phyloP scores from a whole-genome alignment of 805 yeast species.

The Lachancea thermotolerans region DNA sequence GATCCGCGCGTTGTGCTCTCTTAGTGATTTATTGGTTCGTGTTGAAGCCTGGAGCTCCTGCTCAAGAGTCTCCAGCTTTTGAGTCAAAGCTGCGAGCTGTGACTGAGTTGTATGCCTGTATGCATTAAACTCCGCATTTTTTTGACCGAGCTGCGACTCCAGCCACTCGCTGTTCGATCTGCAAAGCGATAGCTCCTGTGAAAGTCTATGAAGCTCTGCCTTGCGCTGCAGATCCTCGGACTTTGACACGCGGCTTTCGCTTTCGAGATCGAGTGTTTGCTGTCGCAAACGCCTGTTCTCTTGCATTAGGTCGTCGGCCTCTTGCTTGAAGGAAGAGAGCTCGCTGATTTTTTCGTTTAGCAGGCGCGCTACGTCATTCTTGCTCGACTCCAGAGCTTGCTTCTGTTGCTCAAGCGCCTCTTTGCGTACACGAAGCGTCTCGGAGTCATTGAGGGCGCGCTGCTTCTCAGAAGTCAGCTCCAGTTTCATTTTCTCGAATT shows the following conservation, averaged over 20 bases:
- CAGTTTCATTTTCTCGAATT: constrained; percentile 18
- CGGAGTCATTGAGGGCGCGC: constrained; percentile 7
- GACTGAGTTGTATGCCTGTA: constrained; percentile 23
- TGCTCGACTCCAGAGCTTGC: constrained; percentile 16
- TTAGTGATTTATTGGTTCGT: constrained; percentile 17
- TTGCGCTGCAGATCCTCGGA: constrained; percentile 26
- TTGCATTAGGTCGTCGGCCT: constrained; percentile 13
- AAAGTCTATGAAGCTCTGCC: constrained; percentile 33
- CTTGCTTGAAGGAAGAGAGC: constrained; percentile 17
- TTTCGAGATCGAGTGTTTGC: constrained; percentile 35
- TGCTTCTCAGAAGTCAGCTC: constrained; percentile 10
- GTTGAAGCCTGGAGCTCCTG: constrained; percentile 2
- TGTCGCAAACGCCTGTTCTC: constrained; percentile 36
- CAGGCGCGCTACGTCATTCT: constrained; percentile 20
- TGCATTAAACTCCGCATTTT: constrained; percentile 27
- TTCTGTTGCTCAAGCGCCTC: constrained; percentile 11
- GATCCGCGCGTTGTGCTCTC: constrained; percentile 33
- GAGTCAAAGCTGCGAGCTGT: constrained; percentile 13
- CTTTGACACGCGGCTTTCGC: constrained; percentile 29
- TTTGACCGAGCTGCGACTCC: constrained; percentile 34
- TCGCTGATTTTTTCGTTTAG: constrained; percentile 28
- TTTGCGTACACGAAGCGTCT: constrained; percentile 6
- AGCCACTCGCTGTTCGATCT: constrained; percentile 37
- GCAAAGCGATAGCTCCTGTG: constrained; percentile 38
- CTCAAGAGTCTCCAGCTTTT: constrained; percentile 4